Evolutionary conservation across 2,329 filamentous ascomycete species (phyloP).

Genomic region (Phialophora chinensis): DNA sequence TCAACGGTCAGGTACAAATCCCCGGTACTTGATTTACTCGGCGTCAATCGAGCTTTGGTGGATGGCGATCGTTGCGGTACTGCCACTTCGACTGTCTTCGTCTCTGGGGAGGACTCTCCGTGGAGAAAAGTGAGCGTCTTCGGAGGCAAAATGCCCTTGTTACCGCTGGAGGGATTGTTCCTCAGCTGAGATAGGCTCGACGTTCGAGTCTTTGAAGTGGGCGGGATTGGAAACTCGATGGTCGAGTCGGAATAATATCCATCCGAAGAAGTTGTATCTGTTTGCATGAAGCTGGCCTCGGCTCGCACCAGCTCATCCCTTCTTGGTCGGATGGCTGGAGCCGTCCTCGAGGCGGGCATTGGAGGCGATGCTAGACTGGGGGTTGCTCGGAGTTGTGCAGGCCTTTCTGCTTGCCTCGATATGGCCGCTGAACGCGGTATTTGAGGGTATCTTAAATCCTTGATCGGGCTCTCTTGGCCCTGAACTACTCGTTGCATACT

Average conservation of each 20-base stretch:
- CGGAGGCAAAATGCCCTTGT: constrained; percentile 16
- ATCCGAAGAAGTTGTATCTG: constrained; percentile 34
- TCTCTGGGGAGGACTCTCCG: constrained; percentile 8
- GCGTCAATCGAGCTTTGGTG: constrained; percentile 33
- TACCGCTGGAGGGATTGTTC: constrained; percentile 13
- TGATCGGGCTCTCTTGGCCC: constrained; percentile 32
- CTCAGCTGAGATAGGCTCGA: constrained; percentile 21
- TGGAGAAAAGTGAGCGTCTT: constrained; percentile 18
- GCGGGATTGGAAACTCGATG: constrained; percentile 33
- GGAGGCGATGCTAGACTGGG: constrained; percentile 22
- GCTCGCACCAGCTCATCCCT: constrained; percentile 28
- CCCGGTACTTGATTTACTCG: constrained; percentile 36
- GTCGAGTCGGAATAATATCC: constrained; percentile 33
- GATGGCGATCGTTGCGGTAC: constrained; percentile 28
- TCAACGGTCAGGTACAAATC: constrained; percentile 38
- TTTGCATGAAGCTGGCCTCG: constrained; percentile 29
- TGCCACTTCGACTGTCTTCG: constrained; percentile 10
- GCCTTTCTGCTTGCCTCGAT: constrained; percentile 42
- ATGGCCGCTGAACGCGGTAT: constrained; percentile 37
- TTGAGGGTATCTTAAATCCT: constrained; percentile 38
- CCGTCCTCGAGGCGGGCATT: not conserved
- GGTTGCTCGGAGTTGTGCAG: constrained; percentile 43
- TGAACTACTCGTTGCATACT: constrained; percentile 40
- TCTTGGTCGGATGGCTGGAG: constrained; percentile 5
- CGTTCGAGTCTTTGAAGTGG: constrained; percentile 14